Percentiles rank a stretch among this genome's conserved stretches.
phyloP scores from a whole-genome alignment of 371 early-diverging fungal species.

The Sporodiniella umbellata region DNA sequence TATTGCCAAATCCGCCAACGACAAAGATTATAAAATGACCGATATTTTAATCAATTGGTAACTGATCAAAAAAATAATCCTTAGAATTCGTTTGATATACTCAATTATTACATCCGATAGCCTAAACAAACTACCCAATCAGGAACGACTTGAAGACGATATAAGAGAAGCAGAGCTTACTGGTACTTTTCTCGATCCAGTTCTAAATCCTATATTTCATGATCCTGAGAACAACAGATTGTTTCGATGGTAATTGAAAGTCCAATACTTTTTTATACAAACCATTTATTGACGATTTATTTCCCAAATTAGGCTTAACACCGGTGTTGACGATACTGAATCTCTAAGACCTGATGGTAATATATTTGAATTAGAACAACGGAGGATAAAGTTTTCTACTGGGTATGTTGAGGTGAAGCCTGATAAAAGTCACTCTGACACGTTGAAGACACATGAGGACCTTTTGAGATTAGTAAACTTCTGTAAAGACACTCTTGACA shows the following conservation, averaged over 20 bases:
- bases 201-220: background rate
- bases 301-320: slow-evolving; percentile 15
- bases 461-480: slow-evolving; percentile 3
- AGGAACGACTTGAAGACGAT: slow-evolving; percentile 11
- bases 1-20: slow-evolving; percentile 7
- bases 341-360: slow-evolving; percentile 12
- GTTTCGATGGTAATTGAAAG: slow-evolving; percentile 10
- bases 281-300: slow-evolving; percentile 7
- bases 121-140: slow-evolving; percentile 11
- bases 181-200: background rate
- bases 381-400: slow-evolving; percentile 9
- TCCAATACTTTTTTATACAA: slow-evolving; percentile 7
- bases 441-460: slow-evolving; percentile 3
- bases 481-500: slow-evolving; percentile 10
- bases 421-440: slow-evolving; percentile 9
- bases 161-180: slow-evolving; percentile 13
- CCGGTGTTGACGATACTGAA: slow-evolving; percentile 7
- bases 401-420: slow-evolving; percentile 15
- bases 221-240: background rate
- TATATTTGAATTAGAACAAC: slow-evolving; percentile 14
- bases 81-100: slow-evolving; percentile 11
- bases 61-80: slow-evolving; percentile 11
- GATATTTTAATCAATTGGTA: slow-evolving; percentile 15
- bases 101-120: slow-evolving; percentile 14
- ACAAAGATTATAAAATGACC: slow-evolving; percentile 6